Base-by-base conservation (phyloP, 2,329 filamentous ascomycete species). In the Pseudogymnoascus sp. region DNA sequence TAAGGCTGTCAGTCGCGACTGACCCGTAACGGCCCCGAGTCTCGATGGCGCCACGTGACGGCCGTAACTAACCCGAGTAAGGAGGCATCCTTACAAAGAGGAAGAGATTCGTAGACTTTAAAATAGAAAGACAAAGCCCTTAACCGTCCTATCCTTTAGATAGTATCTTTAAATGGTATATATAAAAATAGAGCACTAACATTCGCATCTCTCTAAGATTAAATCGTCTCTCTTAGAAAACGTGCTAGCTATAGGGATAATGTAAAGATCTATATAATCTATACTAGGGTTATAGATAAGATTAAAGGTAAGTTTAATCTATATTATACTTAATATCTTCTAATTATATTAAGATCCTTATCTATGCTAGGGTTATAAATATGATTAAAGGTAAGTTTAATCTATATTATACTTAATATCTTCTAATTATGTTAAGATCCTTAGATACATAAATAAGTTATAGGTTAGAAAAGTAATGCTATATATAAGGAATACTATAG, bases 281-380 rank as follows among this genome's bases (percentile, higher is more conserved):
- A 36, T n/a, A n/a, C n/a, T n/a, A n/a, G n/a, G n/a, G n/a, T n/a
- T n/a, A n/a, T n/a, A n/a, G n/a, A n/a, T n/a, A 61, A 61, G 34
- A 36, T 61, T 11, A 40, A 61, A 36, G 34, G 59, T 61, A 40
- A 23, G 59, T 23, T 61, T 21, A 46, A 21, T 46, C 42, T 46
- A 46, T 46, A n/a, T n/a, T n/a, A 21, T 46, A 46, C 8, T 46
- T 46, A 46, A 18, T 46, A 18, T 46, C 42, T 46, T 46, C 42
- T 46, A 46, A 46, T 46, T 46, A 14, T 46, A 14, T 18, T 14
- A 46, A 46, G 42, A 46, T 46, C 42, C n/a, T n/a, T n/a, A n/a
- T n/a, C n/a, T n/a, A n/a, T n/a, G n/a, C n/a, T n/a, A n/a, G n/a
- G n/a, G n/a, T n/a, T n/a, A n/a, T n/a, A n/a, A n/a, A n/a, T n/a